Conservation (phyloP, 306 rosid species). For the Inga leiocalycina region DNA sequence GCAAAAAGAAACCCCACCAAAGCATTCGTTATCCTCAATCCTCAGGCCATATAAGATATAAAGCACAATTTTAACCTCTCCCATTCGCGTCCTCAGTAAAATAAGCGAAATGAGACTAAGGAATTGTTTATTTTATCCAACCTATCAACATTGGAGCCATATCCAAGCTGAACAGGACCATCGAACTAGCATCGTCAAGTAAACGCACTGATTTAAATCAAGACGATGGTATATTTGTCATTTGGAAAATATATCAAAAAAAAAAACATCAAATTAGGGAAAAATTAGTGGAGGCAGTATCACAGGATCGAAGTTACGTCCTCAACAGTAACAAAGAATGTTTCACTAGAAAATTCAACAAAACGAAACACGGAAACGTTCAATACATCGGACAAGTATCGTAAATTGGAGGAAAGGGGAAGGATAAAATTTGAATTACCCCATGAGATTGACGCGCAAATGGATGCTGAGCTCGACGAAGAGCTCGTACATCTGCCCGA, state of each 20-base stretch:
- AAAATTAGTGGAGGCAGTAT: neutral
- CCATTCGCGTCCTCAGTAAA: neutral
- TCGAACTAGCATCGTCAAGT: neutral
- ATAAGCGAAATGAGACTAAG: neutral
- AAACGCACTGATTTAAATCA: constrained; percentile 2
- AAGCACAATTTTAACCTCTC: neutral
- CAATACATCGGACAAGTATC: neutral
- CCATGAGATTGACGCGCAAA: constrained; percentile 70
- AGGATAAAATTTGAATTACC: constrained; percentile 42
- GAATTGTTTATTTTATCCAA: neutral
- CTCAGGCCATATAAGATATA: neutral
- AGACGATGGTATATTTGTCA: neutral
- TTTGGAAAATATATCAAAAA: neutral
- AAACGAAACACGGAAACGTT: neutral
- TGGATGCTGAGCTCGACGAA: constrained; percentile 64
- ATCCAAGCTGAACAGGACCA: constrained; percentile 1
- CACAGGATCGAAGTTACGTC: neutral
- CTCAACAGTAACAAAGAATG: neutral
- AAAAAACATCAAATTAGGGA: neutral
- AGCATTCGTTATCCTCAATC: neutral
- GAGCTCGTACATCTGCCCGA: constrained; percentile 79
- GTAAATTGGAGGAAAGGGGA: neutral
- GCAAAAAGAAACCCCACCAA: constrained; percentile 13
- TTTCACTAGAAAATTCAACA: neutral
- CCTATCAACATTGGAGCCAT: constrained; percentile 23